These are phyloP conservation scores for Fusarium nisikadoi DNA, from an alignment of 2,329 filamentous ascomycete species.

Conservation along the genomic window DNA sequence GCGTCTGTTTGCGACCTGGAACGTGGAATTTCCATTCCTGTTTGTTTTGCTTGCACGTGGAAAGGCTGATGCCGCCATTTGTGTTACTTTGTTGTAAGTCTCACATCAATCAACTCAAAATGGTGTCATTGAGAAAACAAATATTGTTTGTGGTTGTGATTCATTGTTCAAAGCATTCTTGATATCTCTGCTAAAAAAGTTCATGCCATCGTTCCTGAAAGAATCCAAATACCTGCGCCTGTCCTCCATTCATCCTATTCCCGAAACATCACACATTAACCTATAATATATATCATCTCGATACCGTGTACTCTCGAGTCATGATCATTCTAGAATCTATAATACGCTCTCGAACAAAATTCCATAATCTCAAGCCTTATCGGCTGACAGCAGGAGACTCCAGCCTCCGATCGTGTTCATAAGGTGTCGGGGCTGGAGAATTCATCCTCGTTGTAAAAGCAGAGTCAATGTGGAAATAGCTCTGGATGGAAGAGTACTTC, in stretches of 20 bases:
- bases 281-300: slow-evolving; percentile 12
- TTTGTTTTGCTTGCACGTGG: slow-evolving; percentile 21
- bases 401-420: slow-evolving; percentile 45
- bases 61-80: slow-evolving; percentile 13
- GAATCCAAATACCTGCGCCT: slow-evolving; percentile 2
- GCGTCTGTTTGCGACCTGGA: slow-evolving; percentile 1
- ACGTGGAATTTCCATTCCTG: slow-evolving; percentile 14
- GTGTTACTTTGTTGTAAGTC: neutral
- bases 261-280: slow-evolving; percentile 13
- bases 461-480: slow-evolving; percentile 46
- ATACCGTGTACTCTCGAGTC: slow-evolving; percentile 30
- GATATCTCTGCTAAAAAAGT: slow-evolving; percentile 12
- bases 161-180: slow-evolving; percentile 27
- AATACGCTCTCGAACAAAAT: slow-evolving; percentile 24
- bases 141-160: neutral
- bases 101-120: neutral
- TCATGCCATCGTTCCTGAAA: slow-evolving; percentile 19
- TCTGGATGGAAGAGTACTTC: slow-evolving; percentile 41
- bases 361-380: neutral
- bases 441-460: slow-evolving; percentile 43
- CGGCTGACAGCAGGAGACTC: slow-evolving; percentile 22
- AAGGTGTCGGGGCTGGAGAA: slow-evolving; percentile 48
- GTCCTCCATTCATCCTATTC: neutral
- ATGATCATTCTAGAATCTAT: slow-evolving; percentile 18
- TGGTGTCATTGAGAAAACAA: neutral